These are phyloP conservation scores for Saturnispora hagleri DNA, from an alignment of 805 yeast genomes.

Conservation along the genomic window DNA sequence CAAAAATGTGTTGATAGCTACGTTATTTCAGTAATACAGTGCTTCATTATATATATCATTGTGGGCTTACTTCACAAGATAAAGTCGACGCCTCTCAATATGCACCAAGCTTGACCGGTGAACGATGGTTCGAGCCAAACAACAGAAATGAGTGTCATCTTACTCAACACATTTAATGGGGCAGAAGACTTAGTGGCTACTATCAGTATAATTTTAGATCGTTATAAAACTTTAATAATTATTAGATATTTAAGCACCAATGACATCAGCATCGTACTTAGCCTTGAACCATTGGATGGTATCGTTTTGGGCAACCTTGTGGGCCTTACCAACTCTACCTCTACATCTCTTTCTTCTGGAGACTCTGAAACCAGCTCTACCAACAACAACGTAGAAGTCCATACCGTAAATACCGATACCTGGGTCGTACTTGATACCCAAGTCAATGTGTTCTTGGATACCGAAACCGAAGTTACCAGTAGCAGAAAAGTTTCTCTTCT, in stretches of 20 bases:
- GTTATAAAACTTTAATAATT: conserved; percentile 15
- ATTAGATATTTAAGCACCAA: conserved; percentile 45
- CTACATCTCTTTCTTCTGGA: conserved; percentile 97
- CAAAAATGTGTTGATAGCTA: too few relatives aligned
- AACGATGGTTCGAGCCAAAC: too few relatives aligned
- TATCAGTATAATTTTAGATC: not conserved
- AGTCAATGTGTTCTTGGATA: conserved; percentile 98
- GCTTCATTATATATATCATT: too few relatives aligned
- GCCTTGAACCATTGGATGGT: conserved; percentile 98
- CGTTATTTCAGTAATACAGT: too few relatives aligned
- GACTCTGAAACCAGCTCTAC: conserved; percentile 98
- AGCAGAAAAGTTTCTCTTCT: conserved; percentile 88
- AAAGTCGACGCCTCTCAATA: too few relatives aligned
- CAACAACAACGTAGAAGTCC: conserved; percentile 99
- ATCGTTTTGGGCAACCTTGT: conserved; percentile 88
- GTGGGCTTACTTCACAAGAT: too few relatives aligned
- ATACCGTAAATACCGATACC: conserved; percentile 99
- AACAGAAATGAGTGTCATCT: too few relatives aligned
- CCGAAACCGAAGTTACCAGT: conserved; percentile 99
- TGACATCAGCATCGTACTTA: conserved; percentile 98
- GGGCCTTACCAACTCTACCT: conserved; percentile 82
- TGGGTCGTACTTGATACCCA: conserved; percentile 99
- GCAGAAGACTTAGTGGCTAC: too few relatives aligned
- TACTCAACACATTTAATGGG: too few relatives aligned
- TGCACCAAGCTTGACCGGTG: too few relatives aligned